Percentiles rank a stretch among this genome's conserved stretches.
Evolutionary conservation across 345 rosid species (phyloP).

Genomic region (Raphanus sativus): DNA sequence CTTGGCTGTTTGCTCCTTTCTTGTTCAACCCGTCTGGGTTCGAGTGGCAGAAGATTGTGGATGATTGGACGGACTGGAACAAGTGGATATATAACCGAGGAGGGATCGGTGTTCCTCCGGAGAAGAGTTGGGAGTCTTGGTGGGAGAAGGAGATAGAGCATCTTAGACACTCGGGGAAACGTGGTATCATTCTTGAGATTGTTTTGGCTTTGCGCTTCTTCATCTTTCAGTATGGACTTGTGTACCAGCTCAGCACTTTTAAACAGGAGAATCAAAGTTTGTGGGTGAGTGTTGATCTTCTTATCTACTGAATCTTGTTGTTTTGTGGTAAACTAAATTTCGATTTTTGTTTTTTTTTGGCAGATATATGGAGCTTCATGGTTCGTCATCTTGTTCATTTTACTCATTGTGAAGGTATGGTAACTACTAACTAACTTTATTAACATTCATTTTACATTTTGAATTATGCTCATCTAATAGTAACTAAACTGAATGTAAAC

Average conservation of each 20-base stretch:
- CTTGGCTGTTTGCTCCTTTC: conserved; percentile 73
- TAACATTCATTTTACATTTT: background rate
- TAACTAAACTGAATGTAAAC: background rate
- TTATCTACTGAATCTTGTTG: background rate
- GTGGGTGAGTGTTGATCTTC: conserved; percentile 37
- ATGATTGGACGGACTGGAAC: conserved; percentile 78
- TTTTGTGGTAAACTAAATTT: background rate
- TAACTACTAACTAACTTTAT: no score
- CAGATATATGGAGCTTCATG: conserved; percentile 46
- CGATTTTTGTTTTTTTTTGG: background rate
- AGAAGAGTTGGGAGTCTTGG: conserved; percentile 79
- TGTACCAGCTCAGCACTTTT: conserved; percentile 53
- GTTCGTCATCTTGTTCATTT: conserved; percentile 31
- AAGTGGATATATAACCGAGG: conserved; percentile 60
- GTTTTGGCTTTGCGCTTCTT: conserved; percentile 56
- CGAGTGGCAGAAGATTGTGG: conserved; percentile 69
- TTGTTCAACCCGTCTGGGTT: conserved; percentile 70
- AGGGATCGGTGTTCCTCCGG: conserved; percentile 60
- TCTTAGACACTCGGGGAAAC: conserved; percentile 51
- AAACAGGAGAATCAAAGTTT: conserved; percentile 41
- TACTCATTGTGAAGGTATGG: conserved; percentile 44
- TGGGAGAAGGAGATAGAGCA: conserved; percentile 67
- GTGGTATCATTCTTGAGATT: conserved; percentile 51
- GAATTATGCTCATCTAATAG: background rate
- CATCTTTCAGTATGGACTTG: conserved; percentile 63